Evolutionary conservation across 257 asterid genomes (phyloP).

Genomic region (Solanum phureja): DNA sequence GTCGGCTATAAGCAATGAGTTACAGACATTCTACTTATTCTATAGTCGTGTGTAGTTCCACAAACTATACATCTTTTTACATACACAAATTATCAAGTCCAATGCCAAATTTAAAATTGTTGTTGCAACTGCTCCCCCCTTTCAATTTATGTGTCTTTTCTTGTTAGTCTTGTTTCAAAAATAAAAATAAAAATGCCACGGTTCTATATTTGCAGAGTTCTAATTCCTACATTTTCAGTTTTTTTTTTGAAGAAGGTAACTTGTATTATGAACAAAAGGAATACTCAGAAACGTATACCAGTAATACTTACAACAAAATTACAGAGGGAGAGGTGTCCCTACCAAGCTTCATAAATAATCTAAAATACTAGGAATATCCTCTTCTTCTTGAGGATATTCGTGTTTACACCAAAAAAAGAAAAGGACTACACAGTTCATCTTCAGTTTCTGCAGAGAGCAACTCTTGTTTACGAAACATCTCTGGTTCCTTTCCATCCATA

Average conservation of each 20-base stretch:
- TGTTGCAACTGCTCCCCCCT: neutral
- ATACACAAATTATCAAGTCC: neutral
- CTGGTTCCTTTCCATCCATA: too few relatives aligned
- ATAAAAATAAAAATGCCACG: neutral
- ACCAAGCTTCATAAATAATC: too few relatives aligned
- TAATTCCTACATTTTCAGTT: neutral
- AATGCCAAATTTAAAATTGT: neutral
- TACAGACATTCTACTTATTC: neutral
- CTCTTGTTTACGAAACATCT: too few relatives aligned
- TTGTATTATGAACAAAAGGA: too few relatives aligned
- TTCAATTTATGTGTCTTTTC: neutral
- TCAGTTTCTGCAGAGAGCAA: too few relatives aligned
- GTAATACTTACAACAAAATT: too few relatives aligned
- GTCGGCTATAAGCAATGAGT: neutral
- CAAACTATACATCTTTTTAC: neutral
- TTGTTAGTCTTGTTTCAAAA: neutral
- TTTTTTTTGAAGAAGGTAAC: neutral
- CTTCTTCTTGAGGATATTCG: too few relatives aligned
- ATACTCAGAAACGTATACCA: too few relatives aligned
- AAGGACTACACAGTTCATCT: too few relatives aligned
- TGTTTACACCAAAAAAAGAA: too few relatives aligned
- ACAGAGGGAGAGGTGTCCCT: too few relatives aligned
- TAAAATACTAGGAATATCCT: too few relatives aligned
- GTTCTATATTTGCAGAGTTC: neutral
- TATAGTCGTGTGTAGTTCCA: neutral